Evolutionary conservation across 208 protist genomes (phyloP).

Genomic region (Endotrypanum monterogeii): DNA sequence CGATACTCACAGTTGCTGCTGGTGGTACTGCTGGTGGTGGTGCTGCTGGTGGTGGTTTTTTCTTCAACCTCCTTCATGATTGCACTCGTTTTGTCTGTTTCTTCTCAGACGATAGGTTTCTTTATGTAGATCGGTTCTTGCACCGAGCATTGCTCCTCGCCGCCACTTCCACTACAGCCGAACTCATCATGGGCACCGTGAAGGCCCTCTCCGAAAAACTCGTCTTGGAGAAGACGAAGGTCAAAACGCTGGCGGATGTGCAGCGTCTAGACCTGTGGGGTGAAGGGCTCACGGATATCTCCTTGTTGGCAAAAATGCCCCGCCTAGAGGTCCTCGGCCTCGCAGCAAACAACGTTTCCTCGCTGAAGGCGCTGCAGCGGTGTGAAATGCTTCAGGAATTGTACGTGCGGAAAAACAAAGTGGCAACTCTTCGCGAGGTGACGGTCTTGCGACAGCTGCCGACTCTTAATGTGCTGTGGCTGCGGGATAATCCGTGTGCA

Average conservation of each 20-base stretch:
- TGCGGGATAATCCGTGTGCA: slow-evolving; percentile 93
- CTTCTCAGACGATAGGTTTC: no score
- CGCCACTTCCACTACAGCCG: background rate
- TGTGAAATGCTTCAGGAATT: slow-evolving; percentile 86
- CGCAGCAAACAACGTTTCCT: slow-evolving; percentile 80
- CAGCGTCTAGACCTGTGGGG: slow-evolving; percentile 94
- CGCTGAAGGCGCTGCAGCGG: slow-evolving; percentile 65
- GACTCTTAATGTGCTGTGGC: slow-evolving; percentile 88
- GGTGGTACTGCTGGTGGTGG: no score
- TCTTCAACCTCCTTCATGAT: background rate
- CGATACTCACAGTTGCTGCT: no score
- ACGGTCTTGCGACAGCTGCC: slow-evolving; percentile 62
- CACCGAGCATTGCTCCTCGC: background rate
- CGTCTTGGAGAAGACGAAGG: slow-evolving; percentile 90
- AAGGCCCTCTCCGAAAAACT: slow-evolving; percentile 74
- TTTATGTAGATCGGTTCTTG: background rate
- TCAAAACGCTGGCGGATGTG: slow-evolving; percentile 66
- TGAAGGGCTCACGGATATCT: slow-evolving; percentile 82
- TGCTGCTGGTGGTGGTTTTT: no score
- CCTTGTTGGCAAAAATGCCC: slow-evolving; percentile 59
- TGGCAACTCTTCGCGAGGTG: slow-evolving; percentile 80
- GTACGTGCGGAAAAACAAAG: slow-evolving; percentile 93
- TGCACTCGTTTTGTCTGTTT: background rate
- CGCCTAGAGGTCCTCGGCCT: slow-evolving; percentile 89
- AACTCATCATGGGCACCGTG: slow-evolving; percentile 3